Conservation (phyloP, 169 alveolate genomes). For the Cryptosporidium parvum region DNA sequence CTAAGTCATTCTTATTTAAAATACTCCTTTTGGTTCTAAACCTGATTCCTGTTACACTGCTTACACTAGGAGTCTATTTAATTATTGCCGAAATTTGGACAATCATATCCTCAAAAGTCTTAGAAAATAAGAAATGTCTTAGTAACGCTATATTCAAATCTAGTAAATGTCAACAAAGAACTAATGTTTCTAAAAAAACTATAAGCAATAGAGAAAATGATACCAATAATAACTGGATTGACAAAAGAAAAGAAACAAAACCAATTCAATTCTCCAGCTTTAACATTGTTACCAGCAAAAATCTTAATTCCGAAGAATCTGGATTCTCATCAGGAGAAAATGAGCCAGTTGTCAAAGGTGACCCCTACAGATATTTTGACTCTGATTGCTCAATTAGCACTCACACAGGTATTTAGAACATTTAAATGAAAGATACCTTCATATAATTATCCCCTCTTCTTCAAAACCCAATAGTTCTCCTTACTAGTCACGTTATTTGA, state of each 20-base stretch:
- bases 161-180: neutral
- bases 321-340: constrained; percentile 12
- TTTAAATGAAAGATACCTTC: neutral
- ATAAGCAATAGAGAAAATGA: neutral
- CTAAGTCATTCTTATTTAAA: constrained; percentile 7
- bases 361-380: constrained; percentile 60
- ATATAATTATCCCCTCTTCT: neutral
- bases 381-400: constrained; percentile 72
- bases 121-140: neutral
- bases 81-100: neutral
- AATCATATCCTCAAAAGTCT: neutral
- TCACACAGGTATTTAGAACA: constrained; percentile 32
- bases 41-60: neutral
- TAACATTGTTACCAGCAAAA: neutral
- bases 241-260: constrained; percentile 1
- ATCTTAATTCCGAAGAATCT: constrained; percentile 26
- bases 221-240: neutral
- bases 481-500: neutral
- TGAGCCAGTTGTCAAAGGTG: constrained; percentile 10
- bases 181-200: neutral
- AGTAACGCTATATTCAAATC: neutral
- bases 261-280: neutral
- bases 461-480: constrained; percentile 46
- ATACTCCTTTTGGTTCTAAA: neutral
- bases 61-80: neutral